Evolutionary conservation across 805 yeast genomes (phyloP).

Genomic region (Priceomyces fermenticarens): DNA sequence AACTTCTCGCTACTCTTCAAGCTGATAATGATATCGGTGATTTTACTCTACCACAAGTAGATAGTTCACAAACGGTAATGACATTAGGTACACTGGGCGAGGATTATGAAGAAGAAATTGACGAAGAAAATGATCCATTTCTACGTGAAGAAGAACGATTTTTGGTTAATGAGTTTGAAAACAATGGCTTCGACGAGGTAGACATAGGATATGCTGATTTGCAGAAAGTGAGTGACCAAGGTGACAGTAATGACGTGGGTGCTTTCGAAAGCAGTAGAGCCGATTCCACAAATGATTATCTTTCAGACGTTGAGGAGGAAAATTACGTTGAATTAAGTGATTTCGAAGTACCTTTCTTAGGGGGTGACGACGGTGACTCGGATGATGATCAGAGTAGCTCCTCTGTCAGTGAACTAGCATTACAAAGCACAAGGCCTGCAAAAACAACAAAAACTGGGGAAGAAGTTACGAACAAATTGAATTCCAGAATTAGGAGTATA

Average conservation of each 20-base stretch:
- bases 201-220: constrained; percentile 27
- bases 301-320: constrained; percentile 30
- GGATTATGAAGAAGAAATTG: constrained; percentile 26
- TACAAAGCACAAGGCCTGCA: constrained; percentile 1
- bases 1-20: constrained; percentile 43
- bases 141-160: constrained; percentile 43
- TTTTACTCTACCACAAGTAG: constrained; percentile 15
- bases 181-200: constrained; percentile 45
- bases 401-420: constrained; percentile 12
- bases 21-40: constrained; percentile 46
- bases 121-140: constrained; percentile 35
- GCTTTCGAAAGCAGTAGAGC: constrained; percentile 20
- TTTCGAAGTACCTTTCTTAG: constrained; percentile 28
- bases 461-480: constrained; percentile 3
- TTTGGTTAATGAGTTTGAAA: constrained; percentile 44
- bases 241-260: constrained; percentile 9
- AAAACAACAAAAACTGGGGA: constrained; percentile 3
- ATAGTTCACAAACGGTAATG: constrained; percentile 22
- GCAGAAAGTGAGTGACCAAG: neutral
- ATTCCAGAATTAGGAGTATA: constrained; percentile 7
- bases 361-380: constrained; percentile 17
- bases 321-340: constrained; percentile 40
- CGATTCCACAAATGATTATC: constrained; percentile 18
- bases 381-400: constrained; percentile 13
- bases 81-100: constrained; percentile 31